A percentile compares a stretch with the other conserved stretches of the same genome.
Conservation (phyloP, 1,284 basidiomycete species). For the Thelephora terrestris region DNA sequence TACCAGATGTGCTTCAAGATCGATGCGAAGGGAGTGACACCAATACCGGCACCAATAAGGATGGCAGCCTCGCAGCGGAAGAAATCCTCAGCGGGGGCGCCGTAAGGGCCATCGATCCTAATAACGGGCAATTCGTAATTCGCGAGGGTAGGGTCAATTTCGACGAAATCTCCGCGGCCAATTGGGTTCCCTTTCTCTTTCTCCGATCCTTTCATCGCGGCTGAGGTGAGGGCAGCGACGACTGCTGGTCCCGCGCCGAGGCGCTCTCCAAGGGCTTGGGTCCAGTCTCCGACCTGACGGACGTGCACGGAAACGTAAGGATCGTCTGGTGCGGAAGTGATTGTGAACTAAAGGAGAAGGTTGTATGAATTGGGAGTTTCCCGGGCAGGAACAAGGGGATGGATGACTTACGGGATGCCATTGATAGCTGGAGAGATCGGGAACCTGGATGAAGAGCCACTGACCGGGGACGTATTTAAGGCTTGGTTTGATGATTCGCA, state of each 20-base stretch:
- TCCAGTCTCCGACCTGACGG: constrained; percentile 87
- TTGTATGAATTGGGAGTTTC: background rate
- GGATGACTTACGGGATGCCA: constrained; percentile 68
- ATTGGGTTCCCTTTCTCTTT: constrained; percentile 38
- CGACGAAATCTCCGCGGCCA: constrained; percentile 67
- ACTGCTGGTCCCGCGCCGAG: constrained; percentile 72
- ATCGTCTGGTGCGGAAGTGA: constrained; percentile 87
- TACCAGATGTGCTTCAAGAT: constrained; percentile 93
- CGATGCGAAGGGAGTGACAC: constrained; percentile 83
- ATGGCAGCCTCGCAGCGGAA: constrained; percentile 80
- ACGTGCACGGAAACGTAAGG: constrained; percentile 85
- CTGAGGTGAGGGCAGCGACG: constrained; percentile 63
- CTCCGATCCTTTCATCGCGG: constrained; percentile 65
- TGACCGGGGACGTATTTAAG: constrained; percentile 86
- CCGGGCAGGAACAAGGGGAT: constrained; percentile 7
- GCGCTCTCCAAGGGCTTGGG: constrained; percentile 67
- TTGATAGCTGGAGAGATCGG: constrained; percentile 72
- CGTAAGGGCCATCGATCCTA: constrained; percentile 80
- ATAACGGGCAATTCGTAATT: constrained; percentile 55
- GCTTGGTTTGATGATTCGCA: constrained; percentile 79
- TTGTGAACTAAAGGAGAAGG: constrained; percentile 63
- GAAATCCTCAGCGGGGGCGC: constrained; percentile 85
- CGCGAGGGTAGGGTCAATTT: constrained; percentile 45
- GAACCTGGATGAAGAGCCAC: constrained; percentile 85
- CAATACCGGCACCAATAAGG: constrained; percentile 83